Evolutionary conservation across 352 stramenopile species (phyloP).

Genomic region (Pythium apleroticum): DNA sequence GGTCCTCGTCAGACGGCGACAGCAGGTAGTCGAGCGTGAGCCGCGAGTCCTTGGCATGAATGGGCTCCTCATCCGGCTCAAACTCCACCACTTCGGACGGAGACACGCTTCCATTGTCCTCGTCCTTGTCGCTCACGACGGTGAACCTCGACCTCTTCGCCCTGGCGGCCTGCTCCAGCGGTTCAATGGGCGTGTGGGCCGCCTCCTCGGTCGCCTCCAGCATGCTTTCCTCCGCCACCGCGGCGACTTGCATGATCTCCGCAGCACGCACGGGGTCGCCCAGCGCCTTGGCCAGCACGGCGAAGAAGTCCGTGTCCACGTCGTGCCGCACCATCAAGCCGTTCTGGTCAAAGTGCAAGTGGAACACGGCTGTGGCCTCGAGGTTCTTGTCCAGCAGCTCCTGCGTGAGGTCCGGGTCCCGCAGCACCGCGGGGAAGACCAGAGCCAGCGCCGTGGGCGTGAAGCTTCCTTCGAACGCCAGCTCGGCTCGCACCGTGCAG

Average conservation of each 20-base stretch:
- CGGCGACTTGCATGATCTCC: constrained; percentile 1
- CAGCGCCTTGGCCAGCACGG: neutral
- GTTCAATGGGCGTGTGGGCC: neutral
- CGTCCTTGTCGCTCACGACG: neutral
- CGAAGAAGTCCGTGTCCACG: constrained; percentile 10
- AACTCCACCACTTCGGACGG: neutral
- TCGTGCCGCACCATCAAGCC: constrained; percentile 13
- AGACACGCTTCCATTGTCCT: neutral
- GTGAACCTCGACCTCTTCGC: neutral
- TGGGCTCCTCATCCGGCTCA: neutral
- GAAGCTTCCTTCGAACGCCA: constrained; percentile 9
- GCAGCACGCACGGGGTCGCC: neutral
- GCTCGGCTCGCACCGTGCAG: constrained; percentile 16
- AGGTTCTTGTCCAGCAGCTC: constrained; percentile 3
- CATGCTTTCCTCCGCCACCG: constrained; percentile 5
- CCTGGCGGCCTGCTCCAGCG: neutral
- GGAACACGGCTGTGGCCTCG: neutral
- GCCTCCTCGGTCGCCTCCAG: neutral
- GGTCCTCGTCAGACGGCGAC: neutral
- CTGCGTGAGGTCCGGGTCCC: constrained; percentile 6
- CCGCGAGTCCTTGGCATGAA: neutral
- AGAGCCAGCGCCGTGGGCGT: constrained; percentile 7
- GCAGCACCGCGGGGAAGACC: constrained; percentile 15
- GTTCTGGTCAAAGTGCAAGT: constrained; percentile 9
- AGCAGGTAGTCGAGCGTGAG: neutral